These are phyloP conservation scores for Microstroma glucosiphilum DNA, from an alignment of 1,284 basidiomycete genomes.

Conservation along the genomic window DNA sequence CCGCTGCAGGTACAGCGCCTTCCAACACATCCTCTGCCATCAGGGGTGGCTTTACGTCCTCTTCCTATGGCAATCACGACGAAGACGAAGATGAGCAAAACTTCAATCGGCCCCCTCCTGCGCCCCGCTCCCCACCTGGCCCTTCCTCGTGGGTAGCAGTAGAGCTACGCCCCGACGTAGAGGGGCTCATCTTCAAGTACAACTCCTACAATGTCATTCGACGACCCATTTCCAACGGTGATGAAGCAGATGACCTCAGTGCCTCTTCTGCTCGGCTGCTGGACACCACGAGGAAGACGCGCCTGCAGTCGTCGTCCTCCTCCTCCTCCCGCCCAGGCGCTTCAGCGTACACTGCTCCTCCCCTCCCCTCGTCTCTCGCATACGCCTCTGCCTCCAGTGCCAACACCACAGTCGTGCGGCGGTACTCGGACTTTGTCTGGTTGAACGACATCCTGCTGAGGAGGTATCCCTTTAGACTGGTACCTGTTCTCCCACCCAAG, in stretches of 20 bases:
- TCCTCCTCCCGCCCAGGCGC: background rate
- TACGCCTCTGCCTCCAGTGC: background rate
- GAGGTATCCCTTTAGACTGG: slow-evolving; percentile 33
- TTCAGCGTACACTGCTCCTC: background rate
- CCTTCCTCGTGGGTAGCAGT: too few relatives aligned
- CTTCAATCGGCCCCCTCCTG: too few relatives aligned
- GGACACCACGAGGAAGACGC: background rate
- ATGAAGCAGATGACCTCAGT: background rate
- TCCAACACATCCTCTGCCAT: too few relatives aligned
- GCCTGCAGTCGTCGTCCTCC: background rate
- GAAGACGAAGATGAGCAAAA: too few relatives aligned
- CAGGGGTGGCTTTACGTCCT: too few relatives aligned
- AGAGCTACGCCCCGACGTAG: background rate
- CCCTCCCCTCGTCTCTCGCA: background rate
- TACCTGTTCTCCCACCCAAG: slow-evolving; percentile 31
- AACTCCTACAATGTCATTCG: background rate
- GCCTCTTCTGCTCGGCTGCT: background rate
- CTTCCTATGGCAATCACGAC: too few relatives aligned
- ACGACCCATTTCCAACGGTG: background rate
- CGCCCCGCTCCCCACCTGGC: too few relatives aligned
- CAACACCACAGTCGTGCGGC: slow-evolving; percentile 16
- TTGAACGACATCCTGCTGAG: slow-evolving; percentile 29
- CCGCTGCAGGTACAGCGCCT: too few relatives aligned
- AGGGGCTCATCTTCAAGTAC: slow-evolving; percentile 7
- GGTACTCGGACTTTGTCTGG: slow-evolving; percentile 38